phyloP scores from a whole-genome alignment of 495 filamentous ascomycete genomes.

The Tuber borchii region DNA sequence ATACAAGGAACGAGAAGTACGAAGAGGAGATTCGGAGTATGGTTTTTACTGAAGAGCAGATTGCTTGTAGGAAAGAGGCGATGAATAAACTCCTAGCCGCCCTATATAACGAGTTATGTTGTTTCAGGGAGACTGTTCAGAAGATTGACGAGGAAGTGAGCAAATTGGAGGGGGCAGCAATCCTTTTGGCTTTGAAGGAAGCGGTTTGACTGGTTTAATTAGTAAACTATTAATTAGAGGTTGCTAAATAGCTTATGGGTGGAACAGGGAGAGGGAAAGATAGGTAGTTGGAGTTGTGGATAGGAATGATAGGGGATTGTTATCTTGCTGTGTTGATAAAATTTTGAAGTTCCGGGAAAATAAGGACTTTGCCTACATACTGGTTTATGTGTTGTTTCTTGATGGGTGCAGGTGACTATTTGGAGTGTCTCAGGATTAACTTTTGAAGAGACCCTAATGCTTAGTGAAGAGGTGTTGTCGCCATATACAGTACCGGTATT shows the following conservation, averaged over 20 bases:
- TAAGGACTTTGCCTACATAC: neutral
- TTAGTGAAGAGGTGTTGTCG: neutral
- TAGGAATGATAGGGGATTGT: neutral
- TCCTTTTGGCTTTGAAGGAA: neutral
- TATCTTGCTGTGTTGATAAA: neutral
- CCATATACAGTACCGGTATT: no score
- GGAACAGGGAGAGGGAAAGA: neutral
- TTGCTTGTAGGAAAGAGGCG: neutral
- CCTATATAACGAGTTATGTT: neutral
- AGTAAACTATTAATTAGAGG: neutral
- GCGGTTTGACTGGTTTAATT: neutral
- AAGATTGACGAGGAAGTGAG: neutral
- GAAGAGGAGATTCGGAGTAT: neutral
- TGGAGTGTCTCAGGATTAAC: neutral
- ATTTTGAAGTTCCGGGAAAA: neutral
- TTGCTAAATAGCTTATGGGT: neutral
- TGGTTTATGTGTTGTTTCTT: neutral
- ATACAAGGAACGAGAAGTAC: neutral
- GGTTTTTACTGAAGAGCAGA: neutral
- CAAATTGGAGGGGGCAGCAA: neutral
- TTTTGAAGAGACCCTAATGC: neutral
- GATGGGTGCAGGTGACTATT: neutral
- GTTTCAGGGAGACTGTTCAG: neutral
- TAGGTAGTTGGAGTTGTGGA: neutral
- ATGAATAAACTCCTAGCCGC: neutral